Conservation (phyloP, 2,329 filamentous ascomycete species). For the Fusarium decemcellulare region DNA sequence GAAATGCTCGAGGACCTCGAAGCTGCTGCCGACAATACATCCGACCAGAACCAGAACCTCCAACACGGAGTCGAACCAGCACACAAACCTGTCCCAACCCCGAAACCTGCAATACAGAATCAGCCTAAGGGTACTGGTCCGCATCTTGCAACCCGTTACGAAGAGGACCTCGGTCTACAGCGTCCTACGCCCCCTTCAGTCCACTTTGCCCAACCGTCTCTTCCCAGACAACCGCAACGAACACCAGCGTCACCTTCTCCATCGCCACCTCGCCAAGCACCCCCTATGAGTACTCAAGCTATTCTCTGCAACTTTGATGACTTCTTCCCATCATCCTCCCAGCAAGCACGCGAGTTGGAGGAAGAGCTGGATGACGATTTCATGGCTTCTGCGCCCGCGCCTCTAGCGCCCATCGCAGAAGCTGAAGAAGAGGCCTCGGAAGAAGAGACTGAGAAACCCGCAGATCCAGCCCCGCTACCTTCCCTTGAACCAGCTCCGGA, state of each 20-base stretch:
- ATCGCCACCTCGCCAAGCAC: slow-evolving; percentile 38
- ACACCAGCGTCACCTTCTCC: slow-evolving; percentile 29
- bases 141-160: slow-evolving; percentile 18
- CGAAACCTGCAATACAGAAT: not conserved
- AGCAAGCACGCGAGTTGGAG: slow-evolving; percentile 68
- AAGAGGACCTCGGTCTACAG: slow-evolving; percentile 39
- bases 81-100: not conserved
- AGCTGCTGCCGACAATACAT: slow-evolving; percentile 22
- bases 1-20: slow-evolving; percentile 44
- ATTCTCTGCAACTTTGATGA: slow-evolving; percentile 68
- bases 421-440: slow-evolving; percentile 20
- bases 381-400: slow-evolving; percentile 9
- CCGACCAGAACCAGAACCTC: not conserved
- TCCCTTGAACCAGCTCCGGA: slow-evolving; percentile 8
- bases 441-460: slow-evolving; percentile 29
- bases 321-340: slow-evolving; percentile 69
- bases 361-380: slow-evolving; percentile 47
- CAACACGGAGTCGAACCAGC: not conserved
- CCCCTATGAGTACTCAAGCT: slow-evolving; percentile 64
- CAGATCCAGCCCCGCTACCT: slow-evolving; percentile 35
- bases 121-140: not conserved
- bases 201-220: slow-evolving; percentile 4
- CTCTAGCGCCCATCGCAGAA: slow-evolving; percentile 27
- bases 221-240: slow-evolving; percentile 4
- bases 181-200: slow-evolving; percentile 17